Conservation (phyloP, 768 basidiomycete species). For the Boletus sp. region DNA sequence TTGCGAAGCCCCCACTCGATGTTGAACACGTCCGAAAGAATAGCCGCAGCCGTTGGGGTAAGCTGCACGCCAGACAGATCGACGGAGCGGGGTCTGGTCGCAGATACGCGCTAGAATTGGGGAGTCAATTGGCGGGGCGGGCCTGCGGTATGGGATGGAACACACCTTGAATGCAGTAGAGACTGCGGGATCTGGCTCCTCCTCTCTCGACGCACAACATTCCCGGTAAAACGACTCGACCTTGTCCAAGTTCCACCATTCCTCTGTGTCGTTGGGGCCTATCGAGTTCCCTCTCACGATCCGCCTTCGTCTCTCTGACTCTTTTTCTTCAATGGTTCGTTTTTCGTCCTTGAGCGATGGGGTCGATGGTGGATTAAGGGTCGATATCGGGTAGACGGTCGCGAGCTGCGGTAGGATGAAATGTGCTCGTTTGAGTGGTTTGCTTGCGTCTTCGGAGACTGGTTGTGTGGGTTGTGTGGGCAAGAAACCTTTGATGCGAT, state of each 20-base stretch:
- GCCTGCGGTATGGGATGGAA: not conserved
- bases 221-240: slow-evolving; percentile 86
- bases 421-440: slow-evolving; percentile 82
- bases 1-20: slow-evolving; percentile 36
- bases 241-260: slow-evolving; percentile 61
- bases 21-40: slow-evolving; percentile 86
- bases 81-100: too few relatives aligned
- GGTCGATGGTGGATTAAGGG: slow-evolving; percentile 79
- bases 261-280: slow-evolving; percentile 38
- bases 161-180: slow-evolving; percentile 70
- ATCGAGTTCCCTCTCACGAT: slow-evolving; percentile 58
- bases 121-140: slow-evolving; percentile 20
- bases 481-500: slow-evolving; percentile 67
- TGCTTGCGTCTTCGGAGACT: slow-evolving; percentile 43
- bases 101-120: too few relatives aligned
- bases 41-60: slow-evolving; percentile 44
- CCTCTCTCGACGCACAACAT: slow-evolving; percentile 76
- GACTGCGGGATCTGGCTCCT: slow-evolving; percentile 59
- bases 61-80: too few relatives aligned
- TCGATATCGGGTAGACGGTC: slow-evolving; percentile 89
- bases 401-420: slow-evolving; percentile 87
- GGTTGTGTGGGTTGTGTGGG: slow-evolving; percentile 48
- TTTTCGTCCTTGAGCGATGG: slow-evolving; percentile 80
- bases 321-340: slow-evolving; percentile 71
- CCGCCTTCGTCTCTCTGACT: slow-evolving; percentile 64